phyloP scores from a whole-genome alignment of 306 rosid genomes.

The Neltuma alba region DNA sequence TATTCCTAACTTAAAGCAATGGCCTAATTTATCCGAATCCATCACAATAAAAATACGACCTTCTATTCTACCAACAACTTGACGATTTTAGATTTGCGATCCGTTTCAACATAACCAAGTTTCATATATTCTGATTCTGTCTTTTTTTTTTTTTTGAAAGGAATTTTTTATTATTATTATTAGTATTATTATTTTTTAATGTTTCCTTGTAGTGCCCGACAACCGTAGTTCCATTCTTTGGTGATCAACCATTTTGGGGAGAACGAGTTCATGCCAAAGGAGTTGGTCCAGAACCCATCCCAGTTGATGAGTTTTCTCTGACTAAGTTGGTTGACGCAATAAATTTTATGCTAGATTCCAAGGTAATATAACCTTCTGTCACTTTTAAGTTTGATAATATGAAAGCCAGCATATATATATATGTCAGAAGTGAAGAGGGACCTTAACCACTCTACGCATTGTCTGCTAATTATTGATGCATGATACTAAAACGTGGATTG shows the following conservation, averaged over 20 bases:
- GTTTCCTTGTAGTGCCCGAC: constrained; percentile 80
- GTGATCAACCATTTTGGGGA: constrained; percentile 99
- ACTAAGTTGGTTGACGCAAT: too few species aligned
- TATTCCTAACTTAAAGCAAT: neutral
- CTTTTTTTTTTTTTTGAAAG: too few species aligned
- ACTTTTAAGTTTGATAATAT: neutral
- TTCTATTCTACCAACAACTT: too few species aligned
- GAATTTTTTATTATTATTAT: too few species aligned
- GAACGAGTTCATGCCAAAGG: constrained; percentile 91
- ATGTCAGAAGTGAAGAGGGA: constrained; percentile 7
- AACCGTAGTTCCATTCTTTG: constrained; percentile 89
- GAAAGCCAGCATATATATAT: constrained; percentile 10
- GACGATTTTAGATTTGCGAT: neutral
- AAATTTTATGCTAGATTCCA: too few species aligned
- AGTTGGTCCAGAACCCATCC: too few species aligned
- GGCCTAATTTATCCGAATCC: neutral
- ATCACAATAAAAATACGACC: too few species aligned
- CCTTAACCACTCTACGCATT: neutral
- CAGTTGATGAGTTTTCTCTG: too few species aligned
- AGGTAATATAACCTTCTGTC: constrained; percentile 40
- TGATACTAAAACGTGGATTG: neutral
- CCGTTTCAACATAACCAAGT: neutral
- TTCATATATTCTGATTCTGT: constrained; percentile 17
- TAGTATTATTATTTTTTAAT: neutral
- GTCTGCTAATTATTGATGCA: neutral